Base-by-base conservation (phyloP, 2,329 filamentous ascomycete genomes). In the Chaetoscypha palmicola region DNA sequence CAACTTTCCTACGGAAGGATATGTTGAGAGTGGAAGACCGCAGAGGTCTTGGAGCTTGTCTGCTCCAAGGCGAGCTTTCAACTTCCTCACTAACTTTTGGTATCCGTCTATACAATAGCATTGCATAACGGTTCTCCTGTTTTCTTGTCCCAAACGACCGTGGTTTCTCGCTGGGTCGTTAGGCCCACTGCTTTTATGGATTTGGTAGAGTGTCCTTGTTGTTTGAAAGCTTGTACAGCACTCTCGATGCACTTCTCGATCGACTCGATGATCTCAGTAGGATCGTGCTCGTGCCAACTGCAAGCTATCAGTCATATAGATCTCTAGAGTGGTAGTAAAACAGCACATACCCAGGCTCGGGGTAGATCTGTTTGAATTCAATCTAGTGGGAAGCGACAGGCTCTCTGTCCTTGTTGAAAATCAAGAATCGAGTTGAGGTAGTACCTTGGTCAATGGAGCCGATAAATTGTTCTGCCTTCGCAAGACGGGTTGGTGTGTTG, bases 371-470 rank as follows among this genome's bases (percentile, higher is more conserved):
- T 53, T 79, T 78, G 60, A 94, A 90, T 63, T 94, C 87, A 53
- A 90, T 79, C 66, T 94, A 88, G 62, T 94, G 87, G 55, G 80
- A 82, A 30, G 85, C 87, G 34, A 92, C 76, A 3, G 86, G 85
- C 47, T 84, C 79, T 43, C 89, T 88, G 31, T 76, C 68, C 52
- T 79, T 79, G 65, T 94, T 81, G 68, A 95, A 95, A 61, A 96
- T 90, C 56, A 95, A 76, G 66, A 95, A 95, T 26, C 89, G 77
- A 23, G 88, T 86, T 47, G 85, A 91, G 23, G 89, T 95, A 10
- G 89, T 95, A 46, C 89, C 89, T 60, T 94, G 87, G 62, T 95
- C 89, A 62, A 95, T 90, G 55, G 85, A 86, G 48, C 88, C 89
- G 49, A 94, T 82, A 58, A 86, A 94, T 16, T 12, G 19, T 4